phyloP scores from a whole-genome alignment of 768 basidiomycete genomes.

The Rhizopogon sp. region DNA sequence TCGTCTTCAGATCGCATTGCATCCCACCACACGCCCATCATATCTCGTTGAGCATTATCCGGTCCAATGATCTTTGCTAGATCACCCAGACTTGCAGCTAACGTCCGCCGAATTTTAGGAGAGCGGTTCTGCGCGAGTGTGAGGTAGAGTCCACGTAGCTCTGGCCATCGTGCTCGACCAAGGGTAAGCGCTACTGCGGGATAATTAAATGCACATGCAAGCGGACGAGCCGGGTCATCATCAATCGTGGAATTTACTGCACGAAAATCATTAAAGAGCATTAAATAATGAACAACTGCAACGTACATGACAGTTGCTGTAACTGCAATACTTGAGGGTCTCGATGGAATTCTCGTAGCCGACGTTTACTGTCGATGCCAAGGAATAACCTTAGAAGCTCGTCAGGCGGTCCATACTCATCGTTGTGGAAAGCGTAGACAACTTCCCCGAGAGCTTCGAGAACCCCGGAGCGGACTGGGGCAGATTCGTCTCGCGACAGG shows the following conservation, averaged over 20 bases:
- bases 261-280: conserved; percentile 4
- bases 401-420: conserved; percentile 58
- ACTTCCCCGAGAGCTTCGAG: conserved; percentile 89
- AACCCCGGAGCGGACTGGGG: conserved; percentile 70
- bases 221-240: conserved; percentile 64
- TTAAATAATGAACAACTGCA: neutral
- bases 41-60: conserved; percentile 59
- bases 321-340: conserved; percentile 7
- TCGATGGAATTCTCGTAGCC: conserved; percentile 35
- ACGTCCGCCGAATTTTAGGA: conserved; percentile 65
- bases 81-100: conserved; percentile 88
- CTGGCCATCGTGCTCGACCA: conserved; percentile 69
- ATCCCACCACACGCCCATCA: conserved; percentile 70
- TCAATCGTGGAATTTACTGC: conserved; percentile 34
- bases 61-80: conserved; percentile 80
- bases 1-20: conserved; percentile 53
- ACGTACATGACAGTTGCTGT: conserved; percentile 15
- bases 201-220: conserved; percentile 86
- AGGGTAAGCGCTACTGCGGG: conserved; percentile 86
- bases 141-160: conserved; percentile 64
- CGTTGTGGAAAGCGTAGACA: conserved; percentile 72
- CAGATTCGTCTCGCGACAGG: conserved; percentile 58
- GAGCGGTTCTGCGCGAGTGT: conserved; percentile 56
- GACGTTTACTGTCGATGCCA: conserved; percentile 44
- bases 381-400: conserved; percentile 77